Percentiles rank a stretch among this genome's conserved stretches.
phyloP scores from a whole-genome alignment of 176 grass and related monocot species.

The Zoysia pacifica region DNA sequence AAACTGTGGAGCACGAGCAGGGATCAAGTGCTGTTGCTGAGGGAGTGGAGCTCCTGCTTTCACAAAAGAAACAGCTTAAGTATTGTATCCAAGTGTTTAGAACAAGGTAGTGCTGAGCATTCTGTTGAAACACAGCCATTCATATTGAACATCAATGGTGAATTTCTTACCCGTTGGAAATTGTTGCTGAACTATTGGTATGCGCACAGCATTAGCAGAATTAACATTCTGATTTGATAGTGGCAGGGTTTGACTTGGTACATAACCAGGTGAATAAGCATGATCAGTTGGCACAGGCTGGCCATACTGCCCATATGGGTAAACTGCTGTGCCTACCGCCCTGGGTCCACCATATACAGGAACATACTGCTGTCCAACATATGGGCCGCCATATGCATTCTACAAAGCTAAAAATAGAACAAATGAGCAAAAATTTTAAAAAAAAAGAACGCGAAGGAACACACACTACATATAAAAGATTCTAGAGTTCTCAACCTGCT shows the following conservation, averaged over 20 bases:
- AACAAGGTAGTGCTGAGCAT: neutral
- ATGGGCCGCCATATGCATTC: conserved; percentile 71
- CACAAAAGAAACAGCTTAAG: neutral
- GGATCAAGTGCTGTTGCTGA: conserved; percentile 62
- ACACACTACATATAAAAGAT: neutral
- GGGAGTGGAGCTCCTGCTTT: conserved; percentile 46
- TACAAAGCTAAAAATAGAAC: conserved; percentile 58
- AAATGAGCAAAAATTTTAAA: conserved; percentile 40
- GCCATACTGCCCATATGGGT: conserved; percentile 69
- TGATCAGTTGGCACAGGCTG: conserved; percentile 53
- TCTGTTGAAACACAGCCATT: neutral
- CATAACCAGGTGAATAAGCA: conserved; percentile 63
- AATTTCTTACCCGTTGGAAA: conserved; percentile 62
- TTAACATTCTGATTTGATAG: conserved; percentile 59
- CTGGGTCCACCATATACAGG: conserved; percentile 60
- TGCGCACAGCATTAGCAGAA: conserved; percentile 40
- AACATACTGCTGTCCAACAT: conserved; percentile 66
- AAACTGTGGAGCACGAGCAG: conserved; percentile 53
- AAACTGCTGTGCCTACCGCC: conserved; percentile 52
- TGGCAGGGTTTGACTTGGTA: conserved; percentile 52
- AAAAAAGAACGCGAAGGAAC: neutral
- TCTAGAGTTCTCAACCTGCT: conserved; percentile 60
- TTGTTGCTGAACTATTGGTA: conserved; percentile 54
- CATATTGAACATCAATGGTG: conserved; percentile 8
- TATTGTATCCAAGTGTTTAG: conserved; percentile 2